Evolutionary conservation across 2,329 filamentous ascomycete genomes (phyloP), one percentile per base, ranked within the genome.

Genomic region (Aspergillus fumigatiaffinis): DNA sequence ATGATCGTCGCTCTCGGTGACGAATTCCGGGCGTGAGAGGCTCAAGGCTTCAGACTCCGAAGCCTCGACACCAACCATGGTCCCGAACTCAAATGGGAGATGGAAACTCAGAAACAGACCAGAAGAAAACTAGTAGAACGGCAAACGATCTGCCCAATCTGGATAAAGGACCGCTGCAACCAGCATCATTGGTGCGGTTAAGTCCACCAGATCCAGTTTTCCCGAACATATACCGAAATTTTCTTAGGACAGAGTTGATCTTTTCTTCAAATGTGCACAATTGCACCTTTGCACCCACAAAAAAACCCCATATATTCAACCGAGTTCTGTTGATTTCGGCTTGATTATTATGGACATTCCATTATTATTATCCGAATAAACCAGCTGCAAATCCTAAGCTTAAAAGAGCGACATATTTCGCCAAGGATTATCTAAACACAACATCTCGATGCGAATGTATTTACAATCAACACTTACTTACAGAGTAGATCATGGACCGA

Each of bases 211-310:
- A 56, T 54, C 58, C 42, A 21, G 50, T 60, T 60, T 60, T 58
- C 35, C 60, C 53, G 58, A 62, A 54, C 51, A 60, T 52, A 58
- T 56, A 52, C 60, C 58, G 60, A 58, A 14, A 32, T 51, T 47
- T 14, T 7, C 21, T 2, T 26, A 14, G 5, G 10, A 23, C n/a
- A 2, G 44, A 47, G n/a, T 25, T 23, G 10, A 14, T 32, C 29
- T 12, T 12, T 29, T 9, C 10, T 29, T 12, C 10, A 12, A 14
- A 5, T 32, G n/a, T 2, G n/a, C n/a, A 12, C 42, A 23, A 14
- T 23, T 12, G 21, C 21, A 46, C 42, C 20, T 6, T 23, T 12
- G 21, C 21, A 46, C 42, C 23, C 3, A 20, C n/a, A 23, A 8
- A 21, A 20, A 46, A 14, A 2, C 2, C 10, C 14, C 32, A 17